phyloP scores from a whole-genome alignment of 2,329 filamentous ascomycete species.

The Arthrocladium fulminans region DNA sequence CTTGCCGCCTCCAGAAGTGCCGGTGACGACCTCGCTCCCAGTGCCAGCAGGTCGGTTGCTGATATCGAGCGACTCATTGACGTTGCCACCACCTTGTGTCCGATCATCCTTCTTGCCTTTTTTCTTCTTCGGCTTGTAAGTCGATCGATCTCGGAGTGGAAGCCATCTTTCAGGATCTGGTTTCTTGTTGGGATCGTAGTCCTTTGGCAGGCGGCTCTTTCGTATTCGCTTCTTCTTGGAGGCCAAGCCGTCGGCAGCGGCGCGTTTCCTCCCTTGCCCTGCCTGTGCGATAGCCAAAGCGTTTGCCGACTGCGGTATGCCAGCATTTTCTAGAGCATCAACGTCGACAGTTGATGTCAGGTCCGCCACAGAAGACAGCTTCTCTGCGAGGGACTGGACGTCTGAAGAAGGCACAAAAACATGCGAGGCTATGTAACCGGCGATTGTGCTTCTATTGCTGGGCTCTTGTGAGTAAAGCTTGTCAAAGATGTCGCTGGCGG shows the following conservation, averaged over 20 bases:
- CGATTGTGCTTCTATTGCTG: constrained; percentile 59
- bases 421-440: constrained; percentile 78
- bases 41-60: constrained; percentile 37
- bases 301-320: constrained; percentile 31
- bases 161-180: constrained; percentile 90
- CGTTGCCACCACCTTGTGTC: constrained; percentile 71
- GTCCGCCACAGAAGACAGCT: constrained; percentile 33
- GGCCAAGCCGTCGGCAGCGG: constrained; percentile 27
- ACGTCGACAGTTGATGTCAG: constrained; percentile 37
- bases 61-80: constrained; percentile 56
- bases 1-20: constrained; percentile 30
- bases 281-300: constrained; percentile 23
- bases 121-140: constrained; percentile 72
- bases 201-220: constrained; percentile 40
- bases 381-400: constrained; percentile 29
- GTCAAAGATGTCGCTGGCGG: constrained; percentile 71
- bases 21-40: constrained; percentile 25
- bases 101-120: constrained; percentile 70
- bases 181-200: constrained; percentile 58
- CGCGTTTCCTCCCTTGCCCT: constrained; percentile 32
- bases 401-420: constrained; percentile 45
- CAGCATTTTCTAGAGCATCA: constrained; percentile 36
- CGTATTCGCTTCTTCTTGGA: constrained; percentile 36
- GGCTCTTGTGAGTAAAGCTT: constrained; percentile 55
- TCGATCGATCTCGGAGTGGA: constrained; percentile 77